phyloP scores from a whole-genome alignment of 257 asterid genomes.

The Capsicum chinense region DNA sequence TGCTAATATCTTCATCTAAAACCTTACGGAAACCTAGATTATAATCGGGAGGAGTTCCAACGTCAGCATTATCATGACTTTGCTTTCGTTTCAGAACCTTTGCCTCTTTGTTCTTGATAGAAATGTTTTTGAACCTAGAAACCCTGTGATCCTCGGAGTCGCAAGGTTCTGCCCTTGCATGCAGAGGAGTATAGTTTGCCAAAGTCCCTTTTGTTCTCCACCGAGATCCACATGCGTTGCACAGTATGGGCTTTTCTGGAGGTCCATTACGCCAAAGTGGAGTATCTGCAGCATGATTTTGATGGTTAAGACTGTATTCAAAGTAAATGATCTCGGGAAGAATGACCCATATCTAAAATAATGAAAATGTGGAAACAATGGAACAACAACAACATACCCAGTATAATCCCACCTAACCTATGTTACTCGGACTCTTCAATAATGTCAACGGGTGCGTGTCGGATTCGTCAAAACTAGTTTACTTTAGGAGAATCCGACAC shows the following conservation, averaged over 20 bases:
- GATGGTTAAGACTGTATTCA: background rate
- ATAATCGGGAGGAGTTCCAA: slow-evolving; percentile 58
- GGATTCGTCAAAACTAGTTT: no score
- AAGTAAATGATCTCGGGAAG: background rate
- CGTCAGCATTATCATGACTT: slow-evolving; percentile 49
- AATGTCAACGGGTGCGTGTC: no score
- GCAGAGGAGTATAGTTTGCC: slow-evolving; percentile 91
- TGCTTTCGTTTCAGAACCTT: slow-evolving; percentile 71
- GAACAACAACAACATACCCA: background rate
- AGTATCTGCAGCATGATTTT: slow-evolving; percentile 54
- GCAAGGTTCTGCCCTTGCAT: slow-evolving; percentile 77
- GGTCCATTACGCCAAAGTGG: slow-evolving; percentile 99
- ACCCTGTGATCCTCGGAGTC: slow-evolving; percentile 64
- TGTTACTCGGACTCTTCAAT: no score
- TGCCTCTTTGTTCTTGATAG: slow-evolving; percentile 66
- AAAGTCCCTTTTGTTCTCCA: slow-evolving; percentile 98
- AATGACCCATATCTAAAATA: background rate
- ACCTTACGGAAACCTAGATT: slow-evolving; percentile 57
- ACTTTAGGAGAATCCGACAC: no score
- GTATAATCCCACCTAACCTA: no score
- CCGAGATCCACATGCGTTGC: slow-evolving; percentile 99
- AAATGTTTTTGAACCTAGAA: slow-evolving; percentile 57
- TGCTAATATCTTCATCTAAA: slow-evolving; percentile 84
- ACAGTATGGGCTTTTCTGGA: slow-evolving; percentile 94
- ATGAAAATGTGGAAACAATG: background rate